phyloP scores from a whole-genome alignment of 2,329 filamentous ascomycete species.

The Penicillium sp. region DNA sequence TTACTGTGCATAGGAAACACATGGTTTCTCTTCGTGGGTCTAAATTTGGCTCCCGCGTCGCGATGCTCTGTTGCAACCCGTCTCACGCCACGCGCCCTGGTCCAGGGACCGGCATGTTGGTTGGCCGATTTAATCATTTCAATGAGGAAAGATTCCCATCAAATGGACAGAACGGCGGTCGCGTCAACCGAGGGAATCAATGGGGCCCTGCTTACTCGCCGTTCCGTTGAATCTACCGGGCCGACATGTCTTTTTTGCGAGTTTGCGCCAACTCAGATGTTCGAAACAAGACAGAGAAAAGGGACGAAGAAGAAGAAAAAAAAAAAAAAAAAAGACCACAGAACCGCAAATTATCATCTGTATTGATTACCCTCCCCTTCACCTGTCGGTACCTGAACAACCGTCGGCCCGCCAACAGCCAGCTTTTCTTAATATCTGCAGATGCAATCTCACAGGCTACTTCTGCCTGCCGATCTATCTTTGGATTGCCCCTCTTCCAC shows the following conservation, averaged over 20 bases:
- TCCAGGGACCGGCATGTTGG: conserved; percentile 69
- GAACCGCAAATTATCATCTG: not conserved
- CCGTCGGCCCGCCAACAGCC: not conserved
- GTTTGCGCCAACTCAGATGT: not conserved
- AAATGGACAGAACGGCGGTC: conserved; percentile 40
- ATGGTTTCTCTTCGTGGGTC: conserved; percentile 98
- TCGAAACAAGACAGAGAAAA: not conserved
- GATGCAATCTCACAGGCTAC: conserved; percentile 10
- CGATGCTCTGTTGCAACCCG: conserved; percentile 98
- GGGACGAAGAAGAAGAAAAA: not conserved
- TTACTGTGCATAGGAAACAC: conserved; percentile 65
- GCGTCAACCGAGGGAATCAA: conserved; percentile 37
- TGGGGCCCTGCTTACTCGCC: conserved; percentile 39
- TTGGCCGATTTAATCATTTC: conserved; percentile 59
- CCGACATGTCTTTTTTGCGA: not conserved
- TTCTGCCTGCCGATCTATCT: conserved; percentile 18
- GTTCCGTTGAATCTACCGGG: conserved; percentile 31
- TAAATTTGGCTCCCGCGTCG: conserved; percentile 96
- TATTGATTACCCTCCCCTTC: not conserved
- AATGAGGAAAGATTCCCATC: conserved; percentile 37
- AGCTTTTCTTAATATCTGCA: conserved; percentile 6
- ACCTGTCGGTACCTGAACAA: not conserved
- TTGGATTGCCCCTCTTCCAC: conserved; percentile 15
- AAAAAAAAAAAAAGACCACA: not conserved
- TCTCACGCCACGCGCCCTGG: conserved; percentile 85